phyloP scores from a whole-genome alignment of 345 rosid species.

The Citropsis articulata region DNA sequence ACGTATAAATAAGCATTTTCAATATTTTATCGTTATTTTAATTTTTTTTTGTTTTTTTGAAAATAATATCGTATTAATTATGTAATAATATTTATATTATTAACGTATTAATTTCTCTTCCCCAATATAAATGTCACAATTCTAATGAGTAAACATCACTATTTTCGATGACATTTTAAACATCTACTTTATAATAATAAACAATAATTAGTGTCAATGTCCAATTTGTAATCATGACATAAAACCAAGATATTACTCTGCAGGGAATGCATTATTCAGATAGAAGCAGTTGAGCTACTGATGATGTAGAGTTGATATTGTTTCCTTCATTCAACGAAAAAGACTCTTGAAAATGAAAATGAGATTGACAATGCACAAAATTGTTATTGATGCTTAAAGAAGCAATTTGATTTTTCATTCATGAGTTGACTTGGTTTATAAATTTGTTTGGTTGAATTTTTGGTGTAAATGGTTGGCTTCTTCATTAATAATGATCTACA shows the following conservation, averaged over 20 bases:
- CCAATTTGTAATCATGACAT: neutral
- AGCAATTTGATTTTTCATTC: neutral
- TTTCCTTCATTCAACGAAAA: neutral
- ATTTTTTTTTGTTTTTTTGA: too few species aligned
- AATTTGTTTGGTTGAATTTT: neutral
- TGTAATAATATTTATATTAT: too few species aligned
- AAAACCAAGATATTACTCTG: neutral
- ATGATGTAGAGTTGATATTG: neutral
- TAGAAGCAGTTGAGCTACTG: slow-evolving; percentile 7
- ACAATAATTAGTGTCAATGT: neutral
- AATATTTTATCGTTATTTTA: too few species aligned
- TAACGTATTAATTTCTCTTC: too few species aligned
- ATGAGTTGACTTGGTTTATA: neutral
- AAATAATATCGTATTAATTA: too few species aligned
- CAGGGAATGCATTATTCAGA: neutral
- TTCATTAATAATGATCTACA: neutral
- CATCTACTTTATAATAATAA: too few species aligned
- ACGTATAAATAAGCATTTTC: neutral
- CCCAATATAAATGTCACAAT: too few species aligned
- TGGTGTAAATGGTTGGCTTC: neutral
- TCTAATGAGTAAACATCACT: too few species aligned
- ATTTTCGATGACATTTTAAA: too few species aligned
- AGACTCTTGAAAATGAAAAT: neutral
- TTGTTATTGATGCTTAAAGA: neutral
- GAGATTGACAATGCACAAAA: neutral